Base-by-base conservation (phyloP, 2,329 filamentous ascomycete genomes). In the Aspergillus sp. region DNA sequence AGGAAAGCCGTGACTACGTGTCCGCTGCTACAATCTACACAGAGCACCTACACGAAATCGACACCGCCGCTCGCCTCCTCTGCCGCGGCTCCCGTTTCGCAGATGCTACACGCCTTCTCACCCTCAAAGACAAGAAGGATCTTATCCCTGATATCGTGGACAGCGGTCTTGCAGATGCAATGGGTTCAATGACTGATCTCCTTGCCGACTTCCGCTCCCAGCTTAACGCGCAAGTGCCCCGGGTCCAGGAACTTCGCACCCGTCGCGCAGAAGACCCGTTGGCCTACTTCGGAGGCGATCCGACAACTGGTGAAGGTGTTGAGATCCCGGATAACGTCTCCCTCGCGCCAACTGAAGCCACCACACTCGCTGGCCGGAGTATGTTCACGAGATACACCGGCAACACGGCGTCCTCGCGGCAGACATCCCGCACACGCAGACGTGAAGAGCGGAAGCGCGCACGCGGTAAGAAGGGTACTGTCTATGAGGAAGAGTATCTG, bases 401-500 rank as follows among this genome's bases (percentile, higher is more conserved):
- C 15, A 58, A 54, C 37, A 62, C 52, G 50, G 64, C 48, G 53
- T 88, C 17, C 77, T 82, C 2, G 44, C 80, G 90, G 10, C 86
- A 86, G 49, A 95, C 89, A 37, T 86, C 82, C 62, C 95, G 93
- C 75, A 96, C 95, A 63, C 83, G 90, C 45, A 78, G 85, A 20
- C 79, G 90, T 17, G 93, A 98, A 69, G 93, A 98, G 75, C 83
- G 95, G 67, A 98, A 98, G 78, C 83, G 91, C 13, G 93, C 93
- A 0, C 77, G 89, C 6, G 93, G 93, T 20, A 91, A 95, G 67
- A 97, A 97, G 74, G 93, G 93, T 9, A 95, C 88, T 13, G 88
- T 98, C 4, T 98, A 98, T 67, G 93, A 98, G 68, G 91, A 97
- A 64, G 93, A 97, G 68, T 98, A 98, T 67, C 80, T 98, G 4